phyloP scores from a whole-genome alignment of 768 basidiomycete genomes.

The Serendipita sp. region DNA sequence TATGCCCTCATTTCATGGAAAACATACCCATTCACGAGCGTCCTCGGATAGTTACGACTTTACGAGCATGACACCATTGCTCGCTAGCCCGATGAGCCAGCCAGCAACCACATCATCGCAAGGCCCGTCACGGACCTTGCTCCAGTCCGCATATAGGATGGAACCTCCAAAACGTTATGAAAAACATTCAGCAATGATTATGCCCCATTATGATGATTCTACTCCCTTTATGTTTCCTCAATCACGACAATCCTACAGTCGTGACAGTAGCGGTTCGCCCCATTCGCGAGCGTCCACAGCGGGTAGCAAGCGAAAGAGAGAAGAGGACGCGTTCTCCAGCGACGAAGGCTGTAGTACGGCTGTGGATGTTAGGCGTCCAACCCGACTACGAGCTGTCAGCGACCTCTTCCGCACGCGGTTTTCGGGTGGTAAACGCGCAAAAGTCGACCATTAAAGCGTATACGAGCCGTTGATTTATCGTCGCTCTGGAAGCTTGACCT shows the following conservation, averaged over 20 bases:
- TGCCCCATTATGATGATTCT: not conserved
- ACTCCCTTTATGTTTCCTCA: not conserved
- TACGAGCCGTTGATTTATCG: too few relatives aligned
- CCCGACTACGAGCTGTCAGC: not conserved
- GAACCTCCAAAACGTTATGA: not conserved
- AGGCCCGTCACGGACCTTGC: too few relatives aligned
- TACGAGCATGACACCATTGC: not conserved
- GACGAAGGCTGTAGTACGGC: not conserved
- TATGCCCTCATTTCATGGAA: not conserved
- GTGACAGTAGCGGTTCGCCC: not conserved
- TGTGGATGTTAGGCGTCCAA: not conserved
- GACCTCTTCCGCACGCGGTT: not conserved
- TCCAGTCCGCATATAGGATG: too few relatives aligned
- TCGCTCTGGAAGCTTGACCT: too few relatives aligned
- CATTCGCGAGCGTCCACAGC: not conserved
- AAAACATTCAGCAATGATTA: not conserved
- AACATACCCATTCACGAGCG: not conserved
- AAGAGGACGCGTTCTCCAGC: not conserved
- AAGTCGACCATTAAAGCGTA: not conserved
- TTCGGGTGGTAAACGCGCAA: not conserved
- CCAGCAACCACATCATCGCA: not conserved
- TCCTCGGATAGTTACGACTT: not conserved
- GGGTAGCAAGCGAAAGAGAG: not conserved
- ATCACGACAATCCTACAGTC: not conserved
- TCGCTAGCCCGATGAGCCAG: not conserved